Evolutionary conservation across 495 filamentous ascomycete species (phyloP).

Genomic region (Podospora tetraspora): DNA sequence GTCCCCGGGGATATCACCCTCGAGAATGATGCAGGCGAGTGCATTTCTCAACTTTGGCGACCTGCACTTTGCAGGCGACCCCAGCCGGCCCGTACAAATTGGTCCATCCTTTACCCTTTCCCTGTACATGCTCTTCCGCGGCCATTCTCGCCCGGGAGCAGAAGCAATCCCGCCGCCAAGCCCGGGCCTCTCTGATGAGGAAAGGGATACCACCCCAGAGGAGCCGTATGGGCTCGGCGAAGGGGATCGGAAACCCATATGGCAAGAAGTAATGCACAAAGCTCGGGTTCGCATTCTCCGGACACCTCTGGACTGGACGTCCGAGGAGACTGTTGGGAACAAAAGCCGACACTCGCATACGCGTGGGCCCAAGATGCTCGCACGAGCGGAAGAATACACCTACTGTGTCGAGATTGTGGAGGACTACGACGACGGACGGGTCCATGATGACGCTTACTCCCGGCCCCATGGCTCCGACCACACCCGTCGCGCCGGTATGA

Average conservation of each 20-base stretch:
- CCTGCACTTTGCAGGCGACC: slow-evolving; percentile 66
- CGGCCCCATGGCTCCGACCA: slow-evolving; percentile 66
- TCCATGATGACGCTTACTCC: slow-evolving; percentile 73
- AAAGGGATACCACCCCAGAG: background rate
- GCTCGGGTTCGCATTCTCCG: slow-evolving; percentile 74
- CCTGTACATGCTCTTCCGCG: slow-evolving; percentile 92
- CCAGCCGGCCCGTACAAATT: slow-evolving; percentile 66
- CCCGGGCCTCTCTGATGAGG: background rate
- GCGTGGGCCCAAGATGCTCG: background rate
- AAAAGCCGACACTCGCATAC: background rate
- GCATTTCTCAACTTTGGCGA: slow-evolving; percentile 87
- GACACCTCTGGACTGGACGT: slow-evolving; percentile 30
- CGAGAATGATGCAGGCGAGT: slow-evolving; percentile 86
- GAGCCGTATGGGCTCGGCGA: slow-evolving; percentile 45
- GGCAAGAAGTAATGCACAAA: slow-evolving; percentile 98
- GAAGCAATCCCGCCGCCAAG: slow-evolving; percentile 20
- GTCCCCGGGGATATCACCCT: slow-evolving; percentile 81
- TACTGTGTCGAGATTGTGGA: slow-evolving; percentile 89
- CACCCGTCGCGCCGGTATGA: slow-evolving; percentile 66
- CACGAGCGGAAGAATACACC: slow-evolving; percentile 59
- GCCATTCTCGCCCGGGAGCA: slow-evolving; percentile 47
- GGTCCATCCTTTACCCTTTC: slow-evolving; percentile 85
- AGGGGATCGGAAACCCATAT: slow-evolving; percentile 66
- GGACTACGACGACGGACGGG: slow-evolving; percentile 85
- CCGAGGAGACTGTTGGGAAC: slow-evolving; percentile 19